Evolutionary conservation across 176 grass and related monocot species (phyloP), one percentile per base, ranked within the genome.

Genomic region (Stipa capillata): DNA sequence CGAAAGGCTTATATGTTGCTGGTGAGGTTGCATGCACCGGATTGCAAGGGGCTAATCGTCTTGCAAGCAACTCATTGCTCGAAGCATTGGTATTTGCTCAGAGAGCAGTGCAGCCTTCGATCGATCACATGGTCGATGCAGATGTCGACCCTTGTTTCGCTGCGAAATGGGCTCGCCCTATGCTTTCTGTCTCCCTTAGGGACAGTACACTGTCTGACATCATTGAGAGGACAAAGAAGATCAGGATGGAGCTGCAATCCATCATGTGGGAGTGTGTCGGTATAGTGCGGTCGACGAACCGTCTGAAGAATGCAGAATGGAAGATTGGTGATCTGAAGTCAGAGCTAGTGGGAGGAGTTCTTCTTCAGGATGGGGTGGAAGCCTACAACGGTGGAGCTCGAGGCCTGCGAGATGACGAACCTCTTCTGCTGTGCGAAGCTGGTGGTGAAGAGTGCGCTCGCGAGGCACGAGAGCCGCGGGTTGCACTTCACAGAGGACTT

Each of bases 11-110:
- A 31, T 94, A 92, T 74, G 90, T 98, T 27, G 92, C 92, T 29
- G 92, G 92, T 53, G 95, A 98, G 80, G 95, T 94, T 25, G 95
- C 95, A 31, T 98, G 95, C 84, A 98, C 95, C 1, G 95, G 95
- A 54, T 88, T 98, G 75, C 95, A 98, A 8, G 95, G 95, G 18
- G 95, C 95, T 24, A 98, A 94, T 78, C 92, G 95, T 61, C 91
- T 98, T 20, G 95, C 95, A 29, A 98, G 95, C 86, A 98, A 98
- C 73, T 98, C 95, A 4, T 77, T 98, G 84, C 91, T 98, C 9
- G 95, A 98, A 89, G 95, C 95, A 6, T 79, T 98, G 75, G 95
- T 98, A 31, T 98, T 98, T 57, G 95, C 92, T 49, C 79, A 86
- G 62, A 76, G 92, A 66, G 90, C 95, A 6, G 95, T 98, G 58